A percentile compares a stretch with the other conserved stretches of the same genome.
Conservation (phyloP, 495 filamentous ascomycete genomes). For the Aspergillus ostianus region DNA sequence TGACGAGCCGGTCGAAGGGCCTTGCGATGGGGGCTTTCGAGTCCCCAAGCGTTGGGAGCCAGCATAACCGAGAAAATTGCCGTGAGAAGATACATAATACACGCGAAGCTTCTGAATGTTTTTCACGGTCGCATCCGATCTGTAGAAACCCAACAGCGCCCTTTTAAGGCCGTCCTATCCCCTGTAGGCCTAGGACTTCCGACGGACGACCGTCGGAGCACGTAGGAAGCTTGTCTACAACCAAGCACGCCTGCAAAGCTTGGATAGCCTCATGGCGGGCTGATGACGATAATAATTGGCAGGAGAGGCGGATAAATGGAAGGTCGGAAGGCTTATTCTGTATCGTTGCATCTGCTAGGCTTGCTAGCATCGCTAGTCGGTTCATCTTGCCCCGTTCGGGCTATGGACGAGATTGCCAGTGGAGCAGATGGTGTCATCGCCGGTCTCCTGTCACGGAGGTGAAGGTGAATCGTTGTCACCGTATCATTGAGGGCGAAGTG, state of each 20-base stretch:
- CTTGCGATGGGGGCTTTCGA: conserved; percentile 5
- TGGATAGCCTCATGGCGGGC: neutral
- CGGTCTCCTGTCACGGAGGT: too few relatives aligned
- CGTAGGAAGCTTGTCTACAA: neutral
- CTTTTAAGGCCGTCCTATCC: neutral
- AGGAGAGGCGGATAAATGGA: neutral
- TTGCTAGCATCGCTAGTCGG: neutral
- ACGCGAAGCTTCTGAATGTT: neutral
- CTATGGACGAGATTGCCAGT: neutral
- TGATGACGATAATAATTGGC: neutral
- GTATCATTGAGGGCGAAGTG: too few relatives aligned
- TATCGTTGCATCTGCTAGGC: neutral
- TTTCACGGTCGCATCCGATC: conserved; percentile 4
- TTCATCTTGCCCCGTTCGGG: neutral
- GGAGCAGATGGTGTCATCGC: neutral
- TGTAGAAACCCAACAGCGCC: neutral
- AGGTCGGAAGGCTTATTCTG: neutral
- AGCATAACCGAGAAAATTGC: neutral
- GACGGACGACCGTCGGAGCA: neutral
- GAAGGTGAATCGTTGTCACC: too few relatives aligned
- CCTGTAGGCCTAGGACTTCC: neutral
- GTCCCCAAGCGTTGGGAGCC: neutral
- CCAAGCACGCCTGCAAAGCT: neutral
- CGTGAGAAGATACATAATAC: neutral
- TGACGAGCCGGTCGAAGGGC: neutral